A percentile compares a stretch with the other conserved stretches of the same genome.
phyloP scores from a whole-genome alignment of 1,284 basidiomycete species.

The Trichosporon sp. region DNA sequence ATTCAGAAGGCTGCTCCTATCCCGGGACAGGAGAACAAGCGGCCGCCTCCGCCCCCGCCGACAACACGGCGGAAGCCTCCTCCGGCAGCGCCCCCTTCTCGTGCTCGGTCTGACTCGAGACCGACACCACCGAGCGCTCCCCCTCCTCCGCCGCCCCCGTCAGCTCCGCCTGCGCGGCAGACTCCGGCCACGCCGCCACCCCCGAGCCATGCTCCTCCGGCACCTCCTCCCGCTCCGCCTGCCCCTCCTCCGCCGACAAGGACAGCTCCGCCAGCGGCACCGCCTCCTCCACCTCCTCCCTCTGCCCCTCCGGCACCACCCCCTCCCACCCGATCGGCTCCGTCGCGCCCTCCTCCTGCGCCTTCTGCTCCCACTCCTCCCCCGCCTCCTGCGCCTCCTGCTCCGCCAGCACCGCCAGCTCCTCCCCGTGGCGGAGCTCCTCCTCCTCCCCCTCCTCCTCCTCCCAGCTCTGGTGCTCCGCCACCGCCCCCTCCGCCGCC shows the following conservation, averaged over 20 bases:
- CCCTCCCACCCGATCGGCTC: slow-evolving; percentile 8
- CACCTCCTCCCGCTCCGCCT: slow-evolving; percentile 53
- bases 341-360: slow-evolving; percentile 26
- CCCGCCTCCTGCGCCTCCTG: slow-evolving; percentile 8
- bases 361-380: slow-evolving; percentile 40
- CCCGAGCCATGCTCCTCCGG: slow-evolving; percentile 24
- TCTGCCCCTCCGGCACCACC: slow-evolving; percentile 34
- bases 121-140: slow-evolving; percentile 29
- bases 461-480: not conserved
- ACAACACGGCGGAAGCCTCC: slow-evolving; percentile 48
- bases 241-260: slow-evolving; percentile 23
- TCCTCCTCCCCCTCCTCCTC: slow-evolving; percentile 33
- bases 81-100: slow-evolving; percentile 47
- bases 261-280: not conserved
- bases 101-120: slow-evolving; percentile 24
- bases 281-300: slow-evolving; percentile 32
- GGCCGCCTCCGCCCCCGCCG: slow-evolving; percentile 36
- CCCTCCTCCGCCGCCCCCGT: slow-evolving; percentile 39
- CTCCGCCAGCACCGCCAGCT: slow-evolving; percentile 19
- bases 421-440: slow-evolving; percentile 25
- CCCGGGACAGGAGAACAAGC: slow-evolving; percentile 2
- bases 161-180: slow-evolving; percentile 42
- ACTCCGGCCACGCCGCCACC: slow-evolving; percentile 18
- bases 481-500: slow-evolving; percentile 31
- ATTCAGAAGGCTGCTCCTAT: not conserved